Base-by-base conservation (phyloP, 2,329 filamentous ascomycete genomes). In the Trichoderma atrobrunneum region DNA sequence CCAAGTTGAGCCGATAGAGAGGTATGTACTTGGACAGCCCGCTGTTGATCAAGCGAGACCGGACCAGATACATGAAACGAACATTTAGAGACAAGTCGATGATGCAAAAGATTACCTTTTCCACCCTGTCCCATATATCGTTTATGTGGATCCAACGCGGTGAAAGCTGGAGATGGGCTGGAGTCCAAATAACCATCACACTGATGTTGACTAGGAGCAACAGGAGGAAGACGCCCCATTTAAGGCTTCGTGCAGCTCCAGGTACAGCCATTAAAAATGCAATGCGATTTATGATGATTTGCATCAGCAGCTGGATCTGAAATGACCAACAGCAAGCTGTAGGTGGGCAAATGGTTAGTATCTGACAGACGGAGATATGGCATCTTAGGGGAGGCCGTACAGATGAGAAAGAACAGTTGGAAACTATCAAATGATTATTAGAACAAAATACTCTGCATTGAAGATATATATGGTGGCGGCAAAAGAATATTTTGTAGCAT, bases 391-490 rank as follows among this genome's bases (percentile, higher is more conserved):
- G 43, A 51, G 7, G 43, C 43, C 43, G n/a, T 21, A 51, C 43
- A 51, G 5, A 51, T 51, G 43, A 51, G 43, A 21, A 51, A 51
- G n/a, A 51, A 51, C 2, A 51, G 16, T 21, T 51, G 43, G n/a
- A 51, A 51, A 51, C 43, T 51, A 21, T 6, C 1, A 21, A 21
- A 51, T 8, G 1, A 21, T 3, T 1, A 51, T 21, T 51, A 51
- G 43, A 21, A 51, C 43, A 11, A 16, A 1, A 1, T 51, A 43
- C 4, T 21, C 43, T 21, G 8, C n/a, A 6, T 21, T 6, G 10
- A 12, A 12, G n/a, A 21, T 1, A 0, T 1, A 0, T 51, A 11
- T 21, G 10, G 0, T 6, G n/a, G 43, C 0, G 5, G 43, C n/a
- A 51, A 2, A 51, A 21, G 1, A 21, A 21, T 1, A 51, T 51